Evolutionary conservation across 257 asterid species (phyloP).

Genomic region (Coffea eugenioides): DNA sequence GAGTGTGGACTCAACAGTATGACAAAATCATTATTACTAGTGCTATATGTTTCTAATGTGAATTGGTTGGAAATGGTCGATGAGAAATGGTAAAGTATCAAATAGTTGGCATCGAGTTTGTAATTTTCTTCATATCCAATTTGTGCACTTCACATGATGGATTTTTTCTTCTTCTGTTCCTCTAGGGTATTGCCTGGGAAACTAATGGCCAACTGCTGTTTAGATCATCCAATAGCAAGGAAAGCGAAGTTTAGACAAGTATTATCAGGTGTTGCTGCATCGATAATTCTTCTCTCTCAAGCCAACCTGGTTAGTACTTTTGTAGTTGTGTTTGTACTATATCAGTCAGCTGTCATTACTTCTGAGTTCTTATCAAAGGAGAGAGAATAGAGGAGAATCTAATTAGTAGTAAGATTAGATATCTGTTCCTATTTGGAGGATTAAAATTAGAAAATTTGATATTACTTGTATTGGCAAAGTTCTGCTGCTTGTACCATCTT

Average conservation of each 20-base stretch:
- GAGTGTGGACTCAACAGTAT: neutral
- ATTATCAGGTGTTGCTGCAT: slow-evolving; percentile 77
- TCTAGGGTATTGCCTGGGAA: slow-evolving; percentile 44
- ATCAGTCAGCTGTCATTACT: neutral
- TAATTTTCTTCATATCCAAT: neutral
- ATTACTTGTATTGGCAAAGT: neutral
- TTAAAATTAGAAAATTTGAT: neutral
- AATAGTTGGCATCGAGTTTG: neutral
- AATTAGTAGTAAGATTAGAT: too few species aligned
- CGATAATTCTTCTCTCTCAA: slow-evolving; percentile 62
- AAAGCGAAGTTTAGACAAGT: slow-evolving; percentile 53
- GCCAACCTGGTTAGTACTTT: slow-evolving; percentile 59
- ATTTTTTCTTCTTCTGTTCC: neutral
- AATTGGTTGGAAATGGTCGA: neutral
- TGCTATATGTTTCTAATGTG: neutral
- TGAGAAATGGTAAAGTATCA: neutral
- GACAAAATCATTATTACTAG: neutral
- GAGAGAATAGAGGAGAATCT: neutral
- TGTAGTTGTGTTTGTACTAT: slow-evolving; percentile 26
- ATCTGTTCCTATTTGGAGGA: neutral
- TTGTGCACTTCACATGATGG: neutral
- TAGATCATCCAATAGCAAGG: slow-evolving; percentile 31
- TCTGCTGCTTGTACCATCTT: neutral
- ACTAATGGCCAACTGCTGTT: slow-evolving; percentile 34
- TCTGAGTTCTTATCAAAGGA: neutral